Evolutionary conservation across 2,329 filamentous ascomycete genomes (phyloP).

Genomic region (Botrytis cinerea): DNA sequence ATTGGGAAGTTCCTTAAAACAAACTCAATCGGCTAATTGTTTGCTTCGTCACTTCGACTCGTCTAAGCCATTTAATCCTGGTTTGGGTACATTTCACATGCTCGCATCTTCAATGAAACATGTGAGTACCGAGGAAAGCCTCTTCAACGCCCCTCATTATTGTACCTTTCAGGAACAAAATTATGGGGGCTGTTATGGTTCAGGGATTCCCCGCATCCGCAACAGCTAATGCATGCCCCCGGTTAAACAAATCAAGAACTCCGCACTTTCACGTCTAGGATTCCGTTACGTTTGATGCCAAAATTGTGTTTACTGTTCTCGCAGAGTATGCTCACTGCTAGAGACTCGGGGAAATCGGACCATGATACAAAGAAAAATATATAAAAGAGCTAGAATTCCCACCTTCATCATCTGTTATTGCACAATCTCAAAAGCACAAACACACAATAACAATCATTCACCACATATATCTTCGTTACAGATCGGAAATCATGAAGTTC

Average conservation of each 20-base stretch:
- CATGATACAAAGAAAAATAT: not conserved
- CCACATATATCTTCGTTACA: not conserved
- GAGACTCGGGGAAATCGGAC: not conserved
- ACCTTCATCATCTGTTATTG: not conserved
- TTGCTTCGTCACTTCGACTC: not conserved
- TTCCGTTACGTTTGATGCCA: not conserved
- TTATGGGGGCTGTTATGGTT: not conserved
- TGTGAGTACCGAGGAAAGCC: not conserved
- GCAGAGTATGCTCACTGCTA: not conserved
- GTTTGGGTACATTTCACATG: not conserved
- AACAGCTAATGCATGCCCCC: not conserved
- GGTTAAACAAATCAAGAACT: not conserved
- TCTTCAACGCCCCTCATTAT: slow-evolving; percentile 1
- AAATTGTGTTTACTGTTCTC: not conserved
- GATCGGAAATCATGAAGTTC: slow-evolving; percentile 16
- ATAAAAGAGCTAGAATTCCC: slow-evolving; percentile 2
- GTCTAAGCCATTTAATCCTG: not conserved
- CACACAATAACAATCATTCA: not conserved
- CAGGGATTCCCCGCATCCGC: slow-evolving; percentile 16
- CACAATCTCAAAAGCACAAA: not conserved
- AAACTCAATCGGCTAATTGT: not conserved
- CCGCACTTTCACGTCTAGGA: not conserved
- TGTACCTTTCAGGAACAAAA: not conserved
- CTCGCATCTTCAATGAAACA: not conserved
- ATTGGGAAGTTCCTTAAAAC: slow-evolving; percentile 10